phyloP scores from a whole-genome alignment of 2,329 filamentous ascomycete genomes.

The Diaporthe amygdali region DNA sequence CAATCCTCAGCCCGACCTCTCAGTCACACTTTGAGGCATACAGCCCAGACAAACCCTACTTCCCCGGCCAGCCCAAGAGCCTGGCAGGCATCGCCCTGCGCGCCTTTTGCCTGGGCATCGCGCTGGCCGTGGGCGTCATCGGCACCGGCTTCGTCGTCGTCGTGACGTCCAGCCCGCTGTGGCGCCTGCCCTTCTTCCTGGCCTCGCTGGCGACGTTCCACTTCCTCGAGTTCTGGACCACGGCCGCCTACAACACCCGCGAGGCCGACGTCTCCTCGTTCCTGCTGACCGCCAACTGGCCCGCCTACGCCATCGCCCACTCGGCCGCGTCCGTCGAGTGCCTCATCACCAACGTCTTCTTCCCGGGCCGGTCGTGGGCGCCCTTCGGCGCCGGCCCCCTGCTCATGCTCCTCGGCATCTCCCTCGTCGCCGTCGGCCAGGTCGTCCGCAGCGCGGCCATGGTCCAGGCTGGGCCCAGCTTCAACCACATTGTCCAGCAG shows the following conservation, averaged over 20 bases:
- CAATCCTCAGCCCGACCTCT: constrained; percentile 36
- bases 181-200: constrained; percentile 72
- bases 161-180: constrained; percentile 52
- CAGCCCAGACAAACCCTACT: constrained; percentile 38
- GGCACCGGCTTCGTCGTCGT: constrained; percentile 39
- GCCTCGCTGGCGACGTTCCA: constrained; percentile 80
- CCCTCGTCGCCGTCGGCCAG: constrained; percentile 74
- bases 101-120: constrained; percentile 58
- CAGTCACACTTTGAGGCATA: constrained; percentile 31
- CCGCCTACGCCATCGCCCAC: constrained; percentile 84
- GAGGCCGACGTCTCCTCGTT: constrained; percentile 77
- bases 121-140: constrained; percentile 43
- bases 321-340: constrained; percentile 76
- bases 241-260: constrained; percentile 81
- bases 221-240: constrained; percentile 95
- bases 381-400: constrained; percentile 48
- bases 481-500: constrained; percentile 86
- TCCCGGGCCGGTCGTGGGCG: constrained; percentile 54
- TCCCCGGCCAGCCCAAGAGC: constrained; percentile 57
- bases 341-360: constrained; percentile 61
- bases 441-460: constrained; percentile 80
- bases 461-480: constrained; percentile 86
- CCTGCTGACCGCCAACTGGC: constrained; percentile 84
- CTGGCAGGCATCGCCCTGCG: constrained; percentile 65
- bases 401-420: constrained; percentile 62